Conservation (phyloP, 441 rosid genomes). For the Cnidoscolus chayamansa region DNA sequence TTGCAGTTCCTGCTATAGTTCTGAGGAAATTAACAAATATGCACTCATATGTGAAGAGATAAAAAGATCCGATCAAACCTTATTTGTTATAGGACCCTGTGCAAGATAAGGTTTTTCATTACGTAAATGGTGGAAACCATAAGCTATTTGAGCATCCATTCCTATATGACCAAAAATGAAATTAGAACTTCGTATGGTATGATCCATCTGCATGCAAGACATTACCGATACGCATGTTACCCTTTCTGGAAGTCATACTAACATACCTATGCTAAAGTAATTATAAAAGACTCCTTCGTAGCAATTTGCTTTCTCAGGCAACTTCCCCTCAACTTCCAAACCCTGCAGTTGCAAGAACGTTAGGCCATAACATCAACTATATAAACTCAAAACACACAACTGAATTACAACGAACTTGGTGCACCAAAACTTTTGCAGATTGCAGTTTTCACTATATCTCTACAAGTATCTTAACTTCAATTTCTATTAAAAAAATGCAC, state of each 20-base stretch:
- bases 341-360: constrained; percentile 40
- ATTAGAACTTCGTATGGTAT: constrained; percentile 11
- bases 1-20: not conserved
- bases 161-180: constrained; percentile 42
- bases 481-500: not conserved
- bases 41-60: not conserved
- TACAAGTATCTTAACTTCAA: not conserved
- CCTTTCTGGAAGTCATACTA: constrained; percentile 1
- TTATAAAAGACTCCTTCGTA: constrained; percentile 89
- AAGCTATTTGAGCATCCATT: constrained; percentile 98
- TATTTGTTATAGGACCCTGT: constrained; percentile 84
- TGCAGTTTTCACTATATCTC: not conserved
- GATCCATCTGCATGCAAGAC: not conserved
- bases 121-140: constrained; percentile 91
- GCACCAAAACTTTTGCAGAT: not conserved
- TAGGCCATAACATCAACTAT: constrained; percentile 18
- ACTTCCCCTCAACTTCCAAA: constrained; percentile 55
- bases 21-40: not conserved
- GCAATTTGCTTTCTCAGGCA: constrained; percentile 52
- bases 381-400: not conserved
- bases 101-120: constrained; percentile 93
- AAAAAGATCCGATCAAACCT: constrained; percentile 41
- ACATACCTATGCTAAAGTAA: constrained; percentile 82
- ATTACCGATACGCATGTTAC: not conserved
- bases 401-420: not conserved